These are phyloP conservation scores for Trichoderma sp. DNA, from an alignment of 2,329 filamentous ascomycete species.

Conservation along the genomic window DNA sequence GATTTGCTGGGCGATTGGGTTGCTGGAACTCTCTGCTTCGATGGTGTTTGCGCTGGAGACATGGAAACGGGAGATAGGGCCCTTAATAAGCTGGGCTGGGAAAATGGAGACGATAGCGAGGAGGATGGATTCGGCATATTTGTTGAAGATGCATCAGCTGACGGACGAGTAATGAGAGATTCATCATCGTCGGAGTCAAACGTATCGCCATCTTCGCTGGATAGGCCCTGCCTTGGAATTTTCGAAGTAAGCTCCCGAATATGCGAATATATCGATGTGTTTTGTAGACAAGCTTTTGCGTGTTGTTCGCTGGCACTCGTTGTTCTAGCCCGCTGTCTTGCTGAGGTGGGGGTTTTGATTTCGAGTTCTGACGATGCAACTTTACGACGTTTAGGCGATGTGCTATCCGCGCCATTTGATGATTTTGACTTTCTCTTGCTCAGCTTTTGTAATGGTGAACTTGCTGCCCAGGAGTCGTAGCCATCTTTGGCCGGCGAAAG, in stretches of 20 bases:
- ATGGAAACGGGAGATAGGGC: not conserved
- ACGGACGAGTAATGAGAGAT: not conserved
- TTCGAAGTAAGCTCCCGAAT: constrained; percentile 6
- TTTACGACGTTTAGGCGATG: not conserved
- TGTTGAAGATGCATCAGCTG: not conserved
- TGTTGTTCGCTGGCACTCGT: not conserved
- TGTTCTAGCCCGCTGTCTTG: constrained; percentile 1
- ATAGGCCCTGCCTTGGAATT: not conserved
- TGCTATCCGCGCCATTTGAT: not conserved
- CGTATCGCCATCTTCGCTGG: not conserved
- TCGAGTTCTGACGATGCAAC: not conserved
- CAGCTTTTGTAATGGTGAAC: not conserved
- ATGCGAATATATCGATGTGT: constrained; percentile 1
- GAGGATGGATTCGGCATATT: not conserved
- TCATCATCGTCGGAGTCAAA: not conserved
- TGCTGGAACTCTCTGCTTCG: not conserved
- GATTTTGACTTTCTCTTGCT: not conserved
- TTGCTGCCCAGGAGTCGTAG: constrained; percentile 22
- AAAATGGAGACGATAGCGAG: not conserved
- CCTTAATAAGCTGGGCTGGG: not conserved
- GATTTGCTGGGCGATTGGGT: not conserved
- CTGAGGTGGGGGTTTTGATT: not conserved
- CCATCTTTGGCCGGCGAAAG: constrained; percentile 5
- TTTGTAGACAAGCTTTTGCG: not conserved
- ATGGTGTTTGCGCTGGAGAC: not conserved